phyloP scores from a whole-genome alignment of 257 asterid genomes.

The Datura wrightii region DNA sequence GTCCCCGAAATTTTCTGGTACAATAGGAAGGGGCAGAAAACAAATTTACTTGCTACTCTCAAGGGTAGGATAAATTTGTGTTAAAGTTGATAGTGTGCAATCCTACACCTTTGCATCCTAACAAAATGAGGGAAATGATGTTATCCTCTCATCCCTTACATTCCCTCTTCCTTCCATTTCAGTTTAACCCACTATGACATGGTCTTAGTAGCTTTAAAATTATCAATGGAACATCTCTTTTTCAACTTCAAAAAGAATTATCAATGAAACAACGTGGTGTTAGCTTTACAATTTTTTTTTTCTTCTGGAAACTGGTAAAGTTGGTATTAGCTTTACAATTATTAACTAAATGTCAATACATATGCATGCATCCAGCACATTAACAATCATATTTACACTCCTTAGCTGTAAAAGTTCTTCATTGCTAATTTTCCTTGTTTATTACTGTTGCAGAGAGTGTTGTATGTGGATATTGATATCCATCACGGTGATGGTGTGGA shows the following conservation, averaged over 20 bases:
- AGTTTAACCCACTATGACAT: background rate
- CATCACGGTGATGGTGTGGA: slow-evolving; percentile 56
- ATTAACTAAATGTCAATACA: background rate
- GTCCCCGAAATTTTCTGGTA: background rate
- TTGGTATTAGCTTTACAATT: slow-evolving; percentile 13
- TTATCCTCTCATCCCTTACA: background rate
- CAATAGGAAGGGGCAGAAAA: slow-evolving; percentile 13
- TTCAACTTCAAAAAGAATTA: background rate
- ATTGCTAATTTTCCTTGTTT: slow-evolving; percentile 32
- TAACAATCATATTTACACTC: background rate
- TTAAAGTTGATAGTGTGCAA: background rate
- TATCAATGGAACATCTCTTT: background rate
- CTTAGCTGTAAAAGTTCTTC: background rate
- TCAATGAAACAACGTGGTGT: background rate
- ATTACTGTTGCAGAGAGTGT: slow-evolving; percentile 46
- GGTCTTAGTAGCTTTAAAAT: background rate
- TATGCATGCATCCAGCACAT: background rate
- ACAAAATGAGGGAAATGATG: background rate
- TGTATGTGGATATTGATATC: slow-evolving; percentile 54
- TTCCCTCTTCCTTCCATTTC: slow-evolving; percentile 2
- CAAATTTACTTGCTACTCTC: background rate
- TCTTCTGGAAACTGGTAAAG: background rate
- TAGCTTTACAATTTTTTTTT: background rate
- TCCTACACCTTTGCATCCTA: background rate
- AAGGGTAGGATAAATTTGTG: slow-evolving; percentile 12